Percentiles rank a stretch among this genome's conserved stretches.
These are phyloP conservation scores for Emergomyces pasteurianus DNA, from an alignment of 2,329 filamentous ascomycete species.

Conservation along the genomic window DNA sequence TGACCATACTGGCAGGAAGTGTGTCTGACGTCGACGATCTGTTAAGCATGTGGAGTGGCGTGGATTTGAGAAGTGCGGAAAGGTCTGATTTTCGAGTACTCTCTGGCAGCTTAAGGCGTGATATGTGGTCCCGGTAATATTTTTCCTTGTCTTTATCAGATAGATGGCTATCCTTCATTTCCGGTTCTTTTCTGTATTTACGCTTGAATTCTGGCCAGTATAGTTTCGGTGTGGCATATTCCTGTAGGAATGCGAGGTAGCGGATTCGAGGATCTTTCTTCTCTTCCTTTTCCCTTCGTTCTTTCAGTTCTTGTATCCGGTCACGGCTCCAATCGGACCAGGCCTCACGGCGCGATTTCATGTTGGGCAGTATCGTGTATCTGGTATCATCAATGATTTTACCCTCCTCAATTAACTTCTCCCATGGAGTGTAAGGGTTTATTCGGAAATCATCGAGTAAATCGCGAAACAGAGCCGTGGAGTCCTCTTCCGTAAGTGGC, in stretches of 20 bases:
- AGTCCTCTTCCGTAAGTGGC: constrained; percentile 62
- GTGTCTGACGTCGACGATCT: constrained; percentile 27
- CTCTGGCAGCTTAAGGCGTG: constrained; percentile 35
- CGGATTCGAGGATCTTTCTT: constrained; percentile 73
- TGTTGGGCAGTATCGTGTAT: constrained; percentile 73
- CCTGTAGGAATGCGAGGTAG: constrained; percentile 70
- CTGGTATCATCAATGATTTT: constrained; percentile 72
- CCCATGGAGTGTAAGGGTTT: constrained; percentile 85
- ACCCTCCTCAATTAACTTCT: constrained; percentile 73
- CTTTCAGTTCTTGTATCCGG: constrained; percentile 59
- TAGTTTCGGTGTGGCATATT: constrained; percentile 74
- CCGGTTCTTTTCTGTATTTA: constrained; percentile 70
- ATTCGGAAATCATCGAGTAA: constrained; percentile 71
- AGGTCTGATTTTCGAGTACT: constrained; percentile 36
- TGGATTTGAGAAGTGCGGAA: constrained; percentile 32
- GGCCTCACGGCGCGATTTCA: constrained; percentile 65
- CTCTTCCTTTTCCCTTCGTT: constrained; percentile 60
- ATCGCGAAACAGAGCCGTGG: constrained; percentile 67
- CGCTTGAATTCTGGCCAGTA: constrained; percentile 97
- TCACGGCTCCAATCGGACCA: constrained; percentile 77
- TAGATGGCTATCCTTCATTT: constrained; percentile 47
- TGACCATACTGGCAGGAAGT: constrained; percentile 31
- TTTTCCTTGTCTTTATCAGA: constrained; percentile 39
- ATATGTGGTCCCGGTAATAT: constrained; percentile 36
- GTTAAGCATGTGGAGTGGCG: constrained; percentile 29